Base-by-base conservation (phyloP, 2,329 filamentous ascomycete genomes). In the Endoconidiophora polonica region DNA sequence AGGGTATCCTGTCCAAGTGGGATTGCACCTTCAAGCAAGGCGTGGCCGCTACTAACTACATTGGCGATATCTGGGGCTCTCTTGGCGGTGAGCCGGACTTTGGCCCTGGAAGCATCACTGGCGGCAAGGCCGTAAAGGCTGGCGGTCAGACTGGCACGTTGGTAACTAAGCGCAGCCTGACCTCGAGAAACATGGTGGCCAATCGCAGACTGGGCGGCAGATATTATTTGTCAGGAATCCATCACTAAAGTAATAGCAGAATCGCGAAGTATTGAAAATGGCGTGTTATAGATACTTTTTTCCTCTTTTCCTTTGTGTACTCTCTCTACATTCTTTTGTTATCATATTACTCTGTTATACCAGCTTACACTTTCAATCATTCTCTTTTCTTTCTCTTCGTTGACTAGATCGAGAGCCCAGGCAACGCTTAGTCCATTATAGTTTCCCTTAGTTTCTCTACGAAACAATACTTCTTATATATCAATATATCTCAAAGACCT, bases 51-150 rank as follows among this genome's bases (percentile, higher is more conserved):
- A 65, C 59, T 1, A 84, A 84, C 57, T 86, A 86, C 57, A 64
- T 85, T 37, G 81, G 81, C 4, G 80, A 84, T 58, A 79, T 86
- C 49, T 79, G 84, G 56, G 81, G 79, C 12, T 79, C 73, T 7
- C 63, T 86, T 3, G 80, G 79, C 1, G 80, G 79, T 1, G 60
- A 63, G 39, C 79, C 80, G 0, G 76, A 82, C 59, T 84, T 83
- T 61, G 80, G 80, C 0, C 70, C 70, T 0, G 72, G 72, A 1
- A 72, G 67, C 53, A 57, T 66, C 33, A 70, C 67, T 0, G 56
- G 60, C 12, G 67, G 66, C 3, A 53, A 57, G 24, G 59, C 57
- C 3, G 58, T 68, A 23, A 53, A 56, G 2, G 53, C 61, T 23
- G 43, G 16, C 2, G 46, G 51, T 2, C 23, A 41, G 6, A 46